These are phyloP conservation scores for Ramichloridium luteum DNA, from an alignment of 2,329 filamentous ascomycete genomes.

Conservation along the genomic window DNA sequence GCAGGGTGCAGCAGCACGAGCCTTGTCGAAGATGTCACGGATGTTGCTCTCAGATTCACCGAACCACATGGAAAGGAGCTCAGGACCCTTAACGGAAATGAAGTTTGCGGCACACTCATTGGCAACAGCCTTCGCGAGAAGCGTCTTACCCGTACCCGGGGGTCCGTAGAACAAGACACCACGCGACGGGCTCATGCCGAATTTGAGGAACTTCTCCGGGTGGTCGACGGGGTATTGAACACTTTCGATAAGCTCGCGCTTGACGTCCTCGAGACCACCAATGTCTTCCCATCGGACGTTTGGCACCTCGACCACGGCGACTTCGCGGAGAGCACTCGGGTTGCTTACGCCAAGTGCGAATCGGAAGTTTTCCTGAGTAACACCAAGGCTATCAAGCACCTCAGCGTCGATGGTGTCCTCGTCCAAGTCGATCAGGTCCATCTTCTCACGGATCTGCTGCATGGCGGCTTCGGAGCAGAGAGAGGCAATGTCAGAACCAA, in stretches of 20 bases:
- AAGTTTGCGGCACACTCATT: slow-evolving; percentile 99
- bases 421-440: slow-evolving; percentile 97
- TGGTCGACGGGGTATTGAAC: slow-evolving; percentile 99
- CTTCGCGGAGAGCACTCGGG: slow-evolving; percentile 94
- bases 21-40: slow-evolving; percentile 99
- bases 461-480: slow-evolving; percentile 98
- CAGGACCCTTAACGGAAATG: slow-evolving; percentile 97
- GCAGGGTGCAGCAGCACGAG: slow-evolving; percentile 90
- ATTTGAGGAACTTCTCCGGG: slow-evolving; percentile 99
- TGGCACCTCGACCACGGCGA: slow-evolving; percentile 96
- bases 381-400: slow-evolving; percentile 92
- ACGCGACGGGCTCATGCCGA: slow-evolving; percentile 91
- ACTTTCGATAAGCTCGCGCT: slow-evolving; percentile 97
- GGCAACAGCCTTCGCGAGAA: slow-evolving; percentile 97
- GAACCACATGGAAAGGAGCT: slow-evolving; percentile 99
- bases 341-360: slow-evolving; percentile 97
- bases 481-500: slow-evolving; percentile 94
- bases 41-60: slow-evolving; percentile 99
- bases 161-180: slow-evolving; percentile 99
- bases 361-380: slow-evolving; percentile 99
- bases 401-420: slow-evolving; percentile 99
- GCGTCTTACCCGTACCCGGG: slow-evolving; percentile 99
- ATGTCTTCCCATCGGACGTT: slow-evolving; percentile 99
- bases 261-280: slow-evolving; percentile 94
- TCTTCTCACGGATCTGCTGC: slow-evolving; percentile 99